phyloP scores from a whole-genome alignment of 192 early-diverging fungal species.

The Haplosporangium gracile region DNA sequence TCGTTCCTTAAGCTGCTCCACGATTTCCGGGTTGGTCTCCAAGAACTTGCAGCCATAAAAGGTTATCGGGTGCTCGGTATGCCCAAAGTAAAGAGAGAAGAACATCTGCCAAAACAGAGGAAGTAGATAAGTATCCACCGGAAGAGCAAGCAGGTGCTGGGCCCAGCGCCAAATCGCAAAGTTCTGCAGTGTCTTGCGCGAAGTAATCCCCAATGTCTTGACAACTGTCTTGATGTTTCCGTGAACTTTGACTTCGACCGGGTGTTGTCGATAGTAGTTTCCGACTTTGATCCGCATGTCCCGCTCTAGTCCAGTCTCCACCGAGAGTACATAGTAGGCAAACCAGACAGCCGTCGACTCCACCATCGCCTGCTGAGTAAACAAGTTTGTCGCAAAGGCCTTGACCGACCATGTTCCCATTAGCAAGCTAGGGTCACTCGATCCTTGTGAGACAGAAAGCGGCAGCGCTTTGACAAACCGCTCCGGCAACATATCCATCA shows the following conservation, averaged over 20 bases:
- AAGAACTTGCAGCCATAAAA: constrained; percentile 60
- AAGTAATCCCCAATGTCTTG: constrained; percentile 41
- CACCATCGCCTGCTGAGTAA: constrained; percentile 61
- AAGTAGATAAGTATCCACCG: constrained; percentile 54
- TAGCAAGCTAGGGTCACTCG: constrained; percentile 59
- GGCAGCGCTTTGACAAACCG: constrained; percentile 57
- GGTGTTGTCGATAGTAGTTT: constrained; percentile 35
- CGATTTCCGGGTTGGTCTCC: constrained; percentile 42
- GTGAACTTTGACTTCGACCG: constrained; percentile 31
- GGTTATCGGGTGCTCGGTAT: constrained; percentile 20
- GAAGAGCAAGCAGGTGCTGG: constrained; percentile 62
- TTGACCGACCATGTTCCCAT: constrained; percentile 64
- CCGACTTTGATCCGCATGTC: constrained; percentile 50
- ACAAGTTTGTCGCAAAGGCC: constrained; percentile 55
- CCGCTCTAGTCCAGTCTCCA: constrained; percentile 58
- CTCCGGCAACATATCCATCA: constrained; percentile 53
- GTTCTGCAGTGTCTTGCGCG: constrained; percentile 60
- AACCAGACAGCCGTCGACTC: constrained; percentile 62
- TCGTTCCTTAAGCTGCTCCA: constrained; percentile 55
- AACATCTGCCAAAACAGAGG: constrained; percentile 65
- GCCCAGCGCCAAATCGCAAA: constrained; percentile 64
- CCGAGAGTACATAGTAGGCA: constrained; percentile 59
- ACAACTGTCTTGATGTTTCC: constrained; percentile 49
- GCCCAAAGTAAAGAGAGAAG: constrained; percentile 64
- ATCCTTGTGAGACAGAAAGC: constrained; percentile 37